Percentiles rank a stretch among this genome's conserved stretches.
Conservation (phyloP, 140 eudicot genomes). For the Oenanthe javanica region DNA sequence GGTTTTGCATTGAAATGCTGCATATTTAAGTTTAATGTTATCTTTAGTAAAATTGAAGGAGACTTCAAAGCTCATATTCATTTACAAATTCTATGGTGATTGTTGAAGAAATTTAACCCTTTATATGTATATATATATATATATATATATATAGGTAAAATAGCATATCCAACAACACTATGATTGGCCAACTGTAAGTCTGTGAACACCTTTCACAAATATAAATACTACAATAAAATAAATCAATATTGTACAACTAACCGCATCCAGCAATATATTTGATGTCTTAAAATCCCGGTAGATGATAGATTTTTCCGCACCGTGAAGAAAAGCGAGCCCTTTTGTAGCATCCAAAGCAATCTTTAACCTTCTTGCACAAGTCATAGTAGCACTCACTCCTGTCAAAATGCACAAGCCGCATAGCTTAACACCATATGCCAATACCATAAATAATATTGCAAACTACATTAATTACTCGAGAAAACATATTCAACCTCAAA, state of each 20-base stretch:
- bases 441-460: neutral
- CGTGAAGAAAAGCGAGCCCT: conserved; percentile 99
- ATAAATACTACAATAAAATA: neutral
- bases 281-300: conserved; percentile 95
- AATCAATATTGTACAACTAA: conserved; percentile 27
- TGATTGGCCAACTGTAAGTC: neutral
- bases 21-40: conserved; percentile 12
- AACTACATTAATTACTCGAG: neutral
- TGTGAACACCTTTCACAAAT: neutral
- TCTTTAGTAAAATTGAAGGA: neutral
- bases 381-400: conserved; percentile 81
- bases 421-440: neutral
- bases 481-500: neutral
- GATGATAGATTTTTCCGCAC: conserved; percentile 77
- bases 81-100: neutral
- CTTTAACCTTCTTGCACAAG: conserved; percentile 88
- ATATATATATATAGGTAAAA: neutral
- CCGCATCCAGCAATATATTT: conserved; percentile 86
- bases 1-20: conserved; percentile 92
- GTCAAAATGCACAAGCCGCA: conserved; percentile 12
- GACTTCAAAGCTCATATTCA: neutral
- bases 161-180: neutral
- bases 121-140: neutral
- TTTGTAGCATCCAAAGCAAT: conserved; percentile 92
- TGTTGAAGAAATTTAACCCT: neutral